Evolutionary conservation across 2,329 filamentous ascomycete genomes (phyloP), one percentile per base, ranked within the genome.

Genomic region (Trichoderma koningiopsis): DNA sequence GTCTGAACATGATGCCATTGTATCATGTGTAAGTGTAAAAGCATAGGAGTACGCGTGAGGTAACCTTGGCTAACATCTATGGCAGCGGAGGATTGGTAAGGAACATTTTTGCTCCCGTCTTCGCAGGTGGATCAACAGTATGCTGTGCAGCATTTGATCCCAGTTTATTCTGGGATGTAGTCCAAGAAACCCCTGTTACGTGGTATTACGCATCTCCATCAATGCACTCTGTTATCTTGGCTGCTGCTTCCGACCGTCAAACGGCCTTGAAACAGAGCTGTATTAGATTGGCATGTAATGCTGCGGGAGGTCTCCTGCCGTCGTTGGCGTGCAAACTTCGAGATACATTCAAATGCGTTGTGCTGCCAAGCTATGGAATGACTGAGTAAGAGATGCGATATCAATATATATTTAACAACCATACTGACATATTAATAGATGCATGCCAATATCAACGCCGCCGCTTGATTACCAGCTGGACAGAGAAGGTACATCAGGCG

Each of bases 161-260:
- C 2, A 84, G 81, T 72, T 77, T 86, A 19, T 88, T 88, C 74
- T 88, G 86, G 85, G 84, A 87, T 71, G 80, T 84, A 19, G 80
- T 85, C 5, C 80, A 86, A 68, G 78, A 81, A 43, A 77, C 81
- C 29, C 74, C 77, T 6, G 83, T 85, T 1, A 87, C 85, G 0
- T 88, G 86, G 86, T 88, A 87, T 75, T 87, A 87, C 73, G 86
- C 85, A 1, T 86, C 85, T 14, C 86, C 85, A 1, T 85, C 84
- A 1, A 87, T 87, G 84, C 86, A 87, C 71, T 82, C 84, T 11
- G 79, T 86, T 68, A 86, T 87, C 47, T 76, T 88, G 0, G 81
- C 81, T n/a, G 82, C 84, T 71, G 81, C 79, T 10, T 71, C 76
- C 16, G 75, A 79, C 29, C 80, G 84, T 16, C 76, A 75, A 0